Evolutionary conservation across 2,329 filamentous ascomycete species (phyloP).

Genomic region (Sordariomycetes sp.): DNA sequence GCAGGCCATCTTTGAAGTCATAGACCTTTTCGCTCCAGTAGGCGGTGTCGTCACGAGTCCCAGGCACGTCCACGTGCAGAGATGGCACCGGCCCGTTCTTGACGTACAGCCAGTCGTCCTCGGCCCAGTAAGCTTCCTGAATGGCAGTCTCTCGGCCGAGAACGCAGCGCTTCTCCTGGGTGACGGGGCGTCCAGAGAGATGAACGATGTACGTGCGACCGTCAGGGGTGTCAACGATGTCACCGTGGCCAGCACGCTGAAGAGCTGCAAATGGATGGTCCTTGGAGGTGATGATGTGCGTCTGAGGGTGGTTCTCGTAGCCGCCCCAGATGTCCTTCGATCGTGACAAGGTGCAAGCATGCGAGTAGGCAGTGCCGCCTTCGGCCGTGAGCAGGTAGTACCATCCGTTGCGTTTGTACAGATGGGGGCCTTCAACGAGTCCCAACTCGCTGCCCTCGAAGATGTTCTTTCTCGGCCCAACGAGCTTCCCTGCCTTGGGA

Average conservation of each 20-base stretch:
- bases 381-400: constrained; percentile 53
- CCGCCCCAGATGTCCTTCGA: constrained; percentile 46
- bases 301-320: constrained; percentile 50
- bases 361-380: constrained; percentile 51
- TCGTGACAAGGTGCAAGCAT: constrained; percentile 51
- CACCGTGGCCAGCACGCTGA: constrained; percentile 44
- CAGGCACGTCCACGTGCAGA: constrained; percentile 41
- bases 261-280: constrained; percentile 37
- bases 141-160: constrained; percentile 47
- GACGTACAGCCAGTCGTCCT: constrained; percentile 54
- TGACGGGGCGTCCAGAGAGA: constrained; percentile 39
- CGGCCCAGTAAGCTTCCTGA: constrained; percentile 48
- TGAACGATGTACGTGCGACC: constrained; percentile 46
- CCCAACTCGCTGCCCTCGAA: constrained; percentile 45
- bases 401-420: constrained; percentile 48
- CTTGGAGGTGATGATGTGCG: constrained; percentile 46
- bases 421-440: constrained; percentile 47
- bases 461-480: constrained; percentile 46
- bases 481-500: constrained; percentile 33
- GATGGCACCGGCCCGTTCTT: constrained; percentile 48
- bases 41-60: constrained; percentile 29
- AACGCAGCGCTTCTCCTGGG: constrained; percentile 41
- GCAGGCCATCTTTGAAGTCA: constrained; percentile 33
- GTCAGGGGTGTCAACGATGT: constrained; percentile 43
- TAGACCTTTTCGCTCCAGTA: constrained; percentile 44